A percentile compares a stretch with the other conserved stretches of the same genome.
These are phyloP conservation scores for Prunus campanulata DNA, from an alignment of 306 rosid species.

Conservation along the genomic window DNA sequence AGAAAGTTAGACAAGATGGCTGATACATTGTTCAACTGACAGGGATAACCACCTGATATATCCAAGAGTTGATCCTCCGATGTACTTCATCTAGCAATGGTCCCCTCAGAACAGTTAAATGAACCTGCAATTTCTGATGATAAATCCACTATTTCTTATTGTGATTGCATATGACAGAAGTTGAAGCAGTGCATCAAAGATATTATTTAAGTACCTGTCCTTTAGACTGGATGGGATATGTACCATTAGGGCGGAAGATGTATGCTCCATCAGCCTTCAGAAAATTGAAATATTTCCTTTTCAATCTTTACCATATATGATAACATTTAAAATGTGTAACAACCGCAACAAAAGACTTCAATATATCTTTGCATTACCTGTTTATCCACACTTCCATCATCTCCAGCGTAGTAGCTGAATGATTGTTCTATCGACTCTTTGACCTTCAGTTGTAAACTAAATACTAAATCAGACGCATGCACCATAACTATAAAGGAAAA, in stretches of 20 bases:
- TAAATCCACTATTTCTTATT: neutral
- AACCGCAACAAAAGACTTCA: neutral
- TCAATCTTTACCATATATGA: neutral
- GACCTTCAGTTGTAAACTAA: slow-evolving; percentile 21
- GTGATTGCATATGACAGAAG: neutral
- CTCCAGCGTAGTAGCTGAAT: slow-evolving; percentile 35
- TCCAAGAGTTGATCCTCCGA: slow-evolving; percentile 40
- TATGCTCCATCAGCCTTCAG: slow-evolving; percentile 43
- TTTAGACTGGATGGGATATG: slow-evolving; percentile 23
- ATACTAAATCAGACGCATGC: neutral
- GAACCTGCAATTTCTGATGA: slow-evolving; percentile 25
- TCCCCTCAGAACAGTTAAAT: slow-evolving; percentile 35
- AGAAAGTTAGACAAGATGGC: neutral
- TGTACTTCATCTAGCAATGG: slow-evolving; percentile 44
- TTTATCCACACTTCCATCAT: slow-evolving; percentile 24
- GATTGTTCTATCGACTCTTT: slow-evolving; percentile 25
- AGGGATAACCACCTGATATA: slow-evolving; percentile 35
- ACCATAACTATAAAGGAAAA: neutral
- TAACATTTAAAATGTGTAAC: neutral
- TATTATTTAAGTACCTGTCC: slow-evolving; percentile 17
- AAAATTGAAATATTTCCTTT: neutral
- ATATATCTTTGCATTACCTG: slow-evolving; percentile 23
- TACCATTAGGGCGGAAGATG: slow-evolving; percentile 37
- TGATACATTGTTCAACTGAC: slow-evolving; percentile 1
- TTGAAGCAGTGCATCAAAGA: neutral